Evolutionary conservation across 176 grass and related monocot genomes (phyloP).

Genomic region (Rhynchospora tenuis): DNA sequence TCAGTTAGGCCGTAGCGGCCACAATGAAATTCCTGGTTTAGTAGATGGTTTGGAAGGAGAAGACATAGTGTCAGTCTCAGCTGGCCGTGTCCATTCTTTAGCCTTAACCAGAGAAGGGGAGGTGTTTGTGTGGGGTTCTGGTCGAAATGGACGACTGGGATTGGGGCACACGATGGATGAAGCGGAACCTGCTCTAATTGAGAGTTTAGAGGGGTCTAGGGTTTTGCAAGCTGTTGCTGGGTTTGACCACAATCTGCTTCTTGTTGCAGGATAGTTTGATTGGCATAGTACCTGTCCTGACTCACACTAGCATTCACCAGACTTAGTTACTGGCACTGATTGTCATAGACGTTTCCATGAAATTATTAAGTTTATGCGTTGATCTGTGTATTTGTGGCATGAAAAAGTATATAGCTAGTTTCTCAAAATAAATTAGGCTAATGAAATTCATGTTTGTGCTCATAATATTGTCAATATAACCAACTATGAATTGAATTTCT

Average conservation of each 20-base stretch:
- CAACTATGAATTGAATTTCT: neutral
- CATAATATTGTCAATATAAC: neutral
- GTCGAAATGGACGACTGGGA: slow-evolving; percentile 69
- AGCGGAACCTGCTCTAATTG: slow-evolving; percentile 50
- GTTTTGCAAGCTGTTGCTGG: slow-evolving; percentile 58
- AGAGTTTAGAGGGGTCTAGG: slow-evolving; percentile 50
- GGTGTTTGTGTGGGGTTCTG: slow-evolving; percentile 81
- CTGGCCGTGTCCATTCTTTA: slow-evolving; percentile 77
- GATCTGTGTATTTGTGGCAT: neutral
- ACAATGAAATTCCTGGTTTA: slow-evolving; percentile 41
- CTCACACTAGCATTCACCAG: neutral
- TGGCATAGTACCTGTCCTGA: neutral
- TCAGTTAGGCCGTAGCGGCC: slow-evolving; percentile 62
- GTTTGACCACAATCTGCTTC: slow-evolving; percentile 77
- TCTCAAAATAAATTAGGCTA: neutral
- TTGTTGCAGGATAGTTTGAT: slow-evolving; percentile 45
- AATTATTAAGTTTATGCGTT: neutral
- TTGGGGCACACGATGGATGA: slow-evolving; percentile 81
- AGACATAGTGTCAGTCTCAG: slow-evolving; percentile 35
- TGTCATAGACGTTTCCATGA: neutral
- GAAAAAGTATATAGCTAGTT: neutral
- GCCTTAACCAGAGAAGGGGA: slow-evolving; percentile 46
- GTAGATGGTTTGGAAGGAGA: slow-evolving; percentile 48
- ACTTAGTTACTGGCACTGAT: neutral
- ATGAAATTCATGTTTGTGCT: neutral